Evolutionary conservation across 2,329 filamentous ascomycete species (phyloP), one percentile per base, ranked within the genome.

Genomic region (Cytospora piceae): DNA sequence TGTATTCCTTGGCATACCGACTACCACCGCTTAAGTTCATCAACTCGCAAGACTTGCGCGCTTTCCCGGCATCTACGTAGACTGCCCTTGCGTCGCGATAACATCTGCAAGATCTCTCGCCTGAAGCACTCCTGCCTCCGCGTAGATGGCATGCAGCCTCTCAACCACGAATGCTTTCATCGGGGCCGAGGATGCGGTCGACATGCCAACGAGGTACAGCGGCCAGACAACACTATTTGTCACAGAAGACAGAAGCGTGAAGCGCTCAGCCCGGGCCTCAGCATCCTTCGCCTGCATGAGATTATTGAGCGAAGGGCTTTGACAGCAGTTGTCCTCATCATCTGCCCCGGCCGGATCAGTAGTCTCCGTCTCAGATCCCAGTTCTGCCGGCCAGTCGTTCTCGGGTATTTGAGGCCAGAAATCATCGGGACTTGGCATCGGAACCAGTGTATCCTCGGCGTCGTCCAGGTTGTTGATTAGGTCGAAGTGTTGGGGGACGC

Each of bases 171-270:
- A 84, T 3, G 75, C 72, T 57, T 78, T 79, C 69, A 78, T 78
- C 57, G 77, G 74, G 3, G 71, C 68, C 0, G 77, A 76, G 66
- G 81, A 83, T 3, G 77, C 78, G 0, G 80, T 80, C 24, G 81
- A 82, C 71, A 82, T 78, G 61, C 82, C 82, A 9, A 81, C 77
- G 14, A 80, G 77, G 63, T 82, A 84, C 4, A 84, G 74, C 5
- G 82, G 82, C 81, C 81, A 83, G 49, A 84, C 78, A 11, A 83
- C 77, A 20, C 80, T 79, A 68, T 82, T 81, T 29, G 81, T 81
- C 0, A 80, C 78, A 11, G 81, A 81, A 0, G 79, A 80, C 8
- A 84, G 74, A 5, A 81, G 79, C 78, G 84, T 79, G 71, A 82
- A 82, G 29, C 81, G 76, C 65, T 78, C 77, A 0, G 79, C 78